phyloP scores from a whole-genome alignment of 306 rosid genomes.

The Ormosia emarginata region DNA sequence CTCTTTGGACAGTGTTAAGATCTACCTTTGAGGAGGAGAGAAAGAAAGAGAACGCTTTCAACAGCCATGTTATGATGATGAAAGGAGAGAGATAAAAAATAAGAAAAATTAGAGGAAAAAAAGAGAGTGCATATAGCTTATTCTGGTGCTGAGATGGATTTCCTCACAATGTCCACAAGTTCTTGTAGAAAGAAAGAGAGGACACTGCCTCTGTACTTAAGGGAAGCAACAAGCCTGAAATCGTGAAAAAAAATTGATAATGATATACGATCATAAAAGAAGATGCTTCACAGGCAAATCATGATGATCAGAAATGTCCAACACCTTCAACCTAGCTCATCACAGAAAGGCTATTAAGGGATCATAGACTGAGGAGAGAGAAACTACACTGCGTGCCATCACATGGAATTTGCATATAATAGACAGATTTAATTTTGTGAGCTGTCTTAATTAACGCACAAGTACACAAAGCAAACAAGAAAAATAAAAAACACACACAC shows the following conservation, averaged over 20 bases:
- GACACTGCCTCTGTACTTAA: slow-evolving; percentile 37
- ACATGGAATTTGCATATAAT: slow-evolving; percentile 19
- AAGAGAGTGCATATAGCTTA: background rate
- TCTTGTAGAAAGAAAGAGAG: slow-evolving; percentile 42
- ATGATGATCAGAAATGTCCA: slow-evolving; percentile 26
- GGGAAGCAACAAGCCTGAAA: slow-evolving; percentile 35
- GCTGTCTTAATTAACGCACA: background rate
- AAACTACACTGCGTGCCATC: slow-evolving; percentile 24
- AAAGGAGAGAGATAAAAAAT: background rate
- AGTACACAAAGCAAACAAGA: background rate
- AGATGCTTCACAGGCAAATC: slow-evolving; percentile 30
- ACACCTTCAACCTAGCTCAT: slow-evolving; percentile 15
- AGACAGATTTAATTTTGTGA: slow-evolving; percentile 6
- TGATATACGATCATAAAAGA: slow-evolving; percentile 21
- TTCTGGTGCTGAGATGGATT: slow-evolving; percentile 16
- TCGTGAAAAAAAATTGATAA: slow-evolving; percentile 23
- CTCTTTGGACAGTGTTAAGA: slow-evolving; percentile 8
- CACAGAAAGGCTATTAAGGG: slow-evolving; percentile 16
- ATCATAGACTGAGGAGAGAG: slow-evolving; percentile 23
- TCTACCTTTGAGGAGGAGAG: slow-evolving; percentile 15
- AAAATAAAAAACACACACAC: background rate
- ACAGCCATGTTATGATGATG: slow-evolving; percentile 19
- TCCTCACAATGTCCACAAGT: slow-evolving; percentile 1
- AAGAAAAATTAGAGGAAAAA: background rate
- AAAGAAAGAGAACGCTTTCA: slow-evolving; percentile 22